Evolutionary conservation across 2,329 filamentous ascomycete genomes (phyloP).

Genomic region (Venturia carpophila): DNA sequence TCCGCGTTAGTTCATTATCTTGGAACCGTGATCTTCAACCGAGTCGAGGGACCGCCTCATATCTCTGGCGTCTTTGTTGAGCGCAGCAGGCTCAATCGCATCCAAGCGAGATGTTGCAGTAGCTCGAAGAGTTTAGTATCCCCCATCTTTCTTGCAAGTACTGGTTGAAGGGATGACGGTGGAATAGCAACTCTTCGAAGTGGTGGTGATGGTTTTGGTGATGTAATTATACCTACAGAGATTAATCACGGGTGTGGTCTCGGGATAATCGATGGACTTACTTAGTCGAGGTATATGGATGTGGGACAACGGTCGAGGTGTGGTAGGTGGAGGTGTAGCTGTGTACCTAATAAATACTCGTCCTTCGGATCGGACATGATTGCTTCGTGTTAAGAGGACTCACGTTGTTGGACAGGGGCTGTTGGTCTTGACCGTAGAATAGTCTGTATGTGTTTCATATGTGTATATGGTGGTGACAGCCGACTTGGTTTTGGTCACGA

Average conservation of each 20-base stretch:
- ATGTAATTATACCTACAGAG: not conserved
- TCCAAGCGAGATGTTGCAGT: not conserved
- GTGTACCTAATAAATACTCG: not conserved
- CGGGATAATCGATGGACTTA: not conserved
- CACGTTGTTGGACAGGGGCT: not conserved
- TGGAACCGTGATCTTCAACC: not conserved
- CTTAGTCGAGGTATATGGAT: not conserved
- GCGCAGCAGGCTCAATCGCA: not conserved
- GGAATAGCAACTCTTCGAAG: not conserved
- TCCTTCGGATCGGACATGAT: not conserved
- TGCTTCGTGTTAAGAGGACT: not conserved
- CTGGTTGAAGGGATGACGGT: not conserved
- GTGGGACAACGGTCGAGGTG: not conserved
- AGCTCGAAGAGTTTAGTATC: not conserved
- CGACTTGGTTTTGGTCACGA: not conserved
- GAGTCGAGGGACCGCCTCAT: not conserved
- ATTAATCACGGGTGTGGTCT: not conserved
- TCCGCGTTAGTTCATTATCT: not conserved
- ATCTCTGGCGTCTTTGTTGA: not conserved
- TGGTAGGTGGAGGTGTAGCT: not conserved
- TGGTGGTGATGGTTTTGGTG: not conserved
- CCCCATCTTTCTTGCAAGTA: not conserved
- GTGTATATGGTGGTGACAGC: not conserved
- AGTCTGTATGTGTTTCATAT: not conserved
- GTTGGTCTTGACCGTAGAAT: not conserved